Base-by-base conservation (phyloP, 1,284 basidiomycete species). In the Puccinia hordei region DNA sequence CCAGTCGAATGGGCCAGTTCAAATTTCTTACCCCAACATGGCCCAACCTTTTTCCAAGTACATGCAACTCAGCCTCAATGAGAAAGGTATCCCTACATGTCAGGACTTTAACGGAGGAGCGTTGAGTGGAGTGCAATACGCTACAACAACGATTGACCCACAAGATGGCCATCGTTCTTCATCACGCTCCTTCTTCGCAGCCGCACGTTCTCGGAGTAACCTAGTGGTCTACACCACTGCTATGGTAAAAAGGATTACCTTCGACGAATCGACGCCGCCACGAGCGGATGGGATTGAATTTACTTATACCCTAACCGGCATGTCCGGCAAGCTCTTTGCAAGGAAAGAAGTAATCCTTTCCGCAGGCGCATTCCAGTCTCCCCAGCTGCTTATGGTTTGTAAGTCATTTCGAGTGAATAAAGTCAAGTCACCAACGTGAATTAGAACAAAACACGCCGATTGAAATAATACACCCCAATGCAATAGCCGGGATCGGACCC, bases 301-400 rank as follows among this genome's bases (percentile, higher is more conserved):
- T 49, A n/a, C 59, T 15, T 44, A 68, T 35, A 33, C 66, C 3
- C 38, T 35, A 19, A 55, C 33, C 10, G 24, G 30, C 6, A 6
- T n/a, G 30, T 55, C 69, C 35, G 49, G 35, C 6, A 55, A 38
- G 12, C 65, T 55, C 3, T 8, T n/a, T 15, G 74, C 74, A 1
- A 68, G 5, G 33, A 83, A 83, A 72, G 85, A 85, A 71, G 83
- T 85, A 57, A 85, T 85, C 38, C 35, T 85, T 35, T 82, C 82
- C 41, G 84, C 84, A 4, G 85, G 85, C 27, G 82, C 84, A 12
- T 83, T 85, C 81, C 82, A 83, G 44, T 83, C 83, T 10, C 85
- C 85, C 6, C 84, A 85, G 75, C 81, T 86, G 12, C 82, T 86
- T 19, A 77, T 77, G 74, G 33, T 77, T 19, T 66, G 74, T 77